phyloP scores from a whole-genome alignment of 2,329 filamentous ascomycete genomes.

The Torrubiella hemipterigena region DNA sequence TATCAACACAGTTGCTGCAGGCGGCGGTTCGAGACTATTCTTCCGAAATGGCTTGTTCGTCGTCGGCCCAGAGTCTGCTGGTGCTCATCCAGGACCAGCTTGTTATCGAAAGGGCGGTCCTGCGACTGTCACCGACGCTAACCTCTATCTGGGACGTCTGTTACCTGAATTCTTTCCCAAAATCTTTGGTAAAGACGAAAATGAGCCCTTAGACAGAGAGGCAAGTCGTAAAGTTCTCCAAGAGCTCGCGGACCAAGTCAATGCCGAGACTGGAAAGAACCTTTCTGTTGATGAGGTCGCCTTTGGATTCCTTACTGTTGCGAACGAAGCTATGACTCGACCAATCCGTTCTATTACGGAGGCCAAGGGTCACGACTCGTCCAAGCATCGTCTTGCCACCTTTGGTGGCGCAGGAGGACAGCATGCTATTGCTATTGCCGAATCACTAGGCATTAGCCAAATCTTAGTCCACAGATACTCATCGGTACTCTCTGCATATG shows the following conservation, averaged over 20 bases:
- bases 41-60: conserved; percentile 85
- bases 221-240: conserved; percentile 66
- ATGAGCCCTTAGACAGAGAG: conserved; percentile 65
- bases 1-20: conserved; percentile 90
- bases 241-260: conserved; percentile 66
- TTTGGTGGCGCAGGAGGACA: conserved; percentile 90
- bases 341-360: conserved; percentile 86
- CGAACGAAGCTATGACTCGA: conserved; percentile 83
- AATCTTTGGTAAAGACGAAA: conserved; percentile 84
- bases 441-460: conserved; percentile 71
- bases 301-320: conserved; percentile 79
- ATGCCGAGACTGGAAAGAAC: conserved; percentile 56
- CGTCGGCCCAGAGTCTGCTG: conserved; percentile 80
- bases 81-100: conserved; percentile 79
- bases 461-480: conserved; percentile 82
- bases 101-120: conserved; percentile 87
- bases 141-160: conserved; percentile 71
- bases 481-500: conserved; percentile 80
- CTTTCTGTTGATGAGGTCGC: conserved; percentile 79
- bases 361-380: conserved; percentile 83
- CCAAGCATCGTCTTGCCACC: conserved; percentile 78
- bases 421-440: conserved; percentile 83
- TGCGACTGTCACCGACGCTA: conserved; percentile 87
- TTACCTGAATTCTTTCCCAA: conserved; percentile 88
- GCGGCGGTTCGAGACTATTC: conserved; percentile 74